These are phyloP conservation scores for grape (Vitis vinifera) DNA, from an alignment of 164 flowering plant genomes.

Conservation along the genomic window ASM3070453v1 NC_081814.1:11233001-11233500, in stretches of 20 bases:
- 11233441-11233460: slow-evolving; percentile 35
- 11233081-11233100: background rate
- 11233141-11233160: slow-evolving; percentile 35
- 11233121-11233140: slow-evolving; percentile 39
- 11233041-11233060: background rate
- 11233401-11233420: slow-evolving; percentile 44
- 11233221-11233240: slow-evolving; percentile 38
- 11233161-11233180: slow-evolving; percentile 44
- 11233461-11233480: slow-evolving; percentile 40
- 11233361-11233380: slow-evolving; percentile 57
- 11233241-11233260: slow-evolving; percentile 37
- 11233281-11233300: no score
- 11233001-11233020: no score
- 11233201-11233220: slow-evolving; percentile 35
- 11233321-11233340: background rate
- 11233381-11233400: slow-evolving; percentile 42
- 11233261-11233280: no score
- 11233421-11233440: slow-evolving; percentile 30
- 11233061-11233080: no score
- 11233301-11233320: background rate
- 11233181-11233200: slow-evolving; percentile 30
- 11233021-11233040: background rate
- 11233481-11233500: slow-evolving; percentile 61
- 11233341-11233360: slow-evolving; percentile 50
- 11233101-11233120: slow-evolving; percentile 38